These are phyloP conservation scores for Tolypocladium ophioglossoides DNA, from an alignment of 2,329 filamentous ascomycete genomes.

Conservation along the genomic window DNA sequence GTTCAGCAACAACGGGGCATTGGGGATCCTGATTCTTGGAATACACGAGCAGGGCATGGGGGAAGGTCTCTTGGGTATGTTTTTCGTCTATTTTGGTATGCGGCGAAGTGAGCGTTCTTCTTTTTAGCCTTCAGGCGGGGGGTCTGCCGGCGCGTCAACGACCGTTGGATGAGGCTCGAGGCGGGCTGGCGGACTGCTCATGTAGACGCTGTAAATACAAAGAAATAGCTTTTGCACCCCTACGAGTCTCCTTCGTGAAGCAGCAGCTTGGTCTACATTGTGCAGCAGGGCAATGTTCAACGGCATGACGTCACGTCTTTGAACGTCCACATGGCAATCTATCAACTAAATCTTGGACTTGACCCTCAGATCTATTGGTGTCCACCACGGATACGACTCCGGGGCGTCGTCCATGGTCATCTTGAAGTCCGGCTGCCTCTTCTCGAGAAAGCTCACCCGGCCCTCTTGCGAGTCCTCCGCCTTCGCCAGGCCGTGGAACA, in stretches of 20 bases:
- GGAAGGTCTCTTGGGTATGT: not conserved
- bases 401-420: slow-evolving; percentile 52
- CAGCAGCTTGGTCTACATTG: not conserved
- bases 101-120: not conserved
- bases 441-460: slow-evolving; percentile 54
- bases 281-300: not conserved
- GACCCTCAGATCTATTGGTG: slow-evolving; percentile 27
- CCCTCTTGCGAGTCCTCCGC: slow-evolving; percentile 54
- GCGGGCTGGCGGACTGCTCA: not conserved
- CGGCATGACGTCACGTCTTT: not conserved
- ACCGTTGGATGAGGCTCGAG: not conserved
- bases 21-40: not conserved
- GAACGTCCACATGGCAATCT: not conserved
- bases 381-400: slow-evolving; percentile 58
- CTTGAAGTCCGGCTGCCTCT: slow-evolving; percentile 51
- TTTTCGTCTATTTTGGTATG: not conserved
- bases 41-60: not conserved
- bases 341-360: slow-evolving; percentile 14
- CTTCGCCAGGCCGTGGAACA: slow-evolving; percentile 51
- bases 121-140: not conserved
- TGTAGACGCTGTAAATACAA: not conserved
- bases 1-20: not conserved
- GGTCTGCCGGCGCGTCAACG: not conserved
- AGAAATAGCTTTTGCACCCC: not conserved
- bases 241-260: not conserved